Percentiles rank a stretch among this genome's conserved stretches.
Evolutionary conservation across 1,139 yeast genomes (phyloP).

Genomic region (Magnusiomyces suaveolens): DNA sequence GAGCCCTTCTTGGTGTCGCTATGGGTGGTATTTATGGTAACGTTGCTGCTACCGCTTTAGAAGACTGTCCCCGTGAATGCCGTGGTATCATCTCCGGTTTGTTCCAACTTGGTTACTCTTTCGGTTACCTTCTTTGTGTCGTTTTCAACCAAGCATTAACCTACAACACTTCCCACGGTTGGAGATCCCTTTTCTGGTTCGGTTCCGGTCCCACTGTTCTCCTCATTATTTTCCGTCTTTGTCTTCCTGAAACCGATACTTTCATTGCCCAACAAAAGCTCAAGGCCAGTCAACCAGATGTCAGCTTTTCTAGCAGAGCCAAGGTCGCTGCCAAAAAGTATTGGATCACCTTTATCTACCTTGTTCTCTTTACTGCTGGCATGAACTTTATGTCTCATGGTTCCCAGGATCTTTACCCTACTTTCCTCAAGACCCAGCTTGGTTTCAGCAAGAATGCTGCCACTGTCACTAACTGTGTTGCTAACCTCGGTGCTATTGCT

Average conservation of each 20-base stretch:
- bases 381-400: slow-evolving; percentile 66
- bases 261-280: slow-evolving; percentile 32
- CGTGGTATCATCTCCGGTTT: slow-evolving; percentile 54
- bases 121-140: slow-evolving; percentile 57
- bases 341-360: slow-evolving; percentile 39
- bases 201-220: slow-evolving; percentile 60
- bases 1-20: slow-evolving; percentile 57
- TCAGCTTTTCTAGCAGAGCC: slow-evolving; percentile 19
- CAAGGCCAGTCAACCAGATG: slow-evolving; percentile 9
- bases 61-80: slow-evolving; percentile 55
- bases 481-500: slow-evolving; percentile 57
- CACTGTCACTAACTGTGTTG: slow-evolving; percentile 60
- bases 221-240: slow-evolving; percentile 45
- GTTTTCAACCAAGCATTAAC: slow-evolving; percentile 49
- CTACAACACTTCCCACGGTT: slow-evolving; percentile 43
- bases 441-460: slow-evolving; percentile 42
- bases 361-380: slow-evolving; percentile 52
- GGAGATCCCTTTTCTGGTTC: slow-evolving; percentile 79
- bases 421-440: slow-evolving; percentile 48
- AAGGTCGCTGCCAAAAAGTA: slow-evolving; percentile 28
- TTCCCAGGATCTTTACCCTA: slow-evolving; percentile 65
- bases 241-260: slow-evolving; percentile 54
- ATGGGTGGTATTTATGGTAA: slow-evolving; percentile 67
- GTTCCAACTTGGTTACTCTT: slow-evolving; percentile 64
- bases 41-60: slow-evolving; percentile 59